Evolutionary conservation across 164 flowering plant genomes (phyloP).

Genomic region (Tetracentron sinense): DNA sequence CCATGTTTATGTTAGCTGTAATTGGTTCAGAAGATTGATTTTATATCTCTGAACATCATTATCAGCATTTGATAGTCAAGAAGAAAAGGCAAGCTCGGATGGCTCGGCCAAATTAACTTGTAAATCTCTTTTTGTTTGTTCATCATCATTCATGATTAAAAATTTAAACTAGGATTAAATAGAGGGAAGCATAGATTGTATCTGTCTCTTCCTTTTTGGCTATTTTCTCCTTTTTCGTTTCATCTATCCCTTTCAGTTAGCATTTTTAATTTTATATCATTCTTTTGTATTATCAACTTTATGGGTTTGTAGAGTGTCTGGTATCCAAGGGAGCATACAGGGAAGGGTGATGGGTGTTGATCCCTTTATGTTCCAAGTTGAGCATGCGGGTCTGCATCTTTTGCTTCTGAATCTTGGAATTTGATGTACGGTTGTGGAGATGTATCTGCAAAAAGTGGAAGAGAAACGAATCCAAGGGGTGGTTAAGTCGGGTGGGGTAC

Average conservation of each 20-base stretch:
- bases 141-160: slow-evolving; percentile 18
- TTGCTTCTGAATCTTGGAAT: too few relatives aligned
- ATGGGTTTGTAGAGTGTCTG: slow-evolving; percentile 15
- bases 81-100: slow-evolving; percentile 23
- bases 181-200: too few relatives aligned
- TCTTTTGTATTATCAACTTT: slow-evolving; percentile 14
- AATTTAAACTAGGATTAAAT: slow-evolving; percentile 15
- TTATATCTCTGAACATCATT: slow-evolving; percentile 31
- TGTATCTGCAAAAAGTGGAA: too few relatives aligned
- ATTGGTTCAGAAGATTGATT: slow-evolving; percentile 36
- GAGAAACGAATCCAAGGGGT: too few relatives aligned
- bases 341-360: too few relatives aligned
- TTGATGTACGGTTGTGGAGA: too few relatives aligned
- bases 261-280: neutral
- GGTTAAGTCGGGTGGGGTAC: too few relatives aligned
- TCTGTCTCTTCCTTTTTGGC: neutral
- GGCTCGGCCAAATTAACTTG: slow-evolving; percentile 25
- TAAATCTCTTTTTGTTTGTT: slow-evolving; percentile 11
- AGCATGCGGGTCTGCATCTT: too few relatives aligned
- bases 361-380: too few relatives aligned
- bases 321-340: slow-evolving; percentile 28
- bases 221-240: slow-evolving; percentile 2
- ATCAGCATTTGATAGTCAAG: slow-evolving; percentile 13
- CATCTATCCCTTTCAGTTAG: slow-evolving; percentile 24
- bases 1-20: slow-evolving; percentile 18